Percentiles rank a stretch among this genome's conserved stretches.
phyloP scores from a whole-genome alignment of 768 basidiomycete genomes.

The Hygrophorus russula region DNA sequence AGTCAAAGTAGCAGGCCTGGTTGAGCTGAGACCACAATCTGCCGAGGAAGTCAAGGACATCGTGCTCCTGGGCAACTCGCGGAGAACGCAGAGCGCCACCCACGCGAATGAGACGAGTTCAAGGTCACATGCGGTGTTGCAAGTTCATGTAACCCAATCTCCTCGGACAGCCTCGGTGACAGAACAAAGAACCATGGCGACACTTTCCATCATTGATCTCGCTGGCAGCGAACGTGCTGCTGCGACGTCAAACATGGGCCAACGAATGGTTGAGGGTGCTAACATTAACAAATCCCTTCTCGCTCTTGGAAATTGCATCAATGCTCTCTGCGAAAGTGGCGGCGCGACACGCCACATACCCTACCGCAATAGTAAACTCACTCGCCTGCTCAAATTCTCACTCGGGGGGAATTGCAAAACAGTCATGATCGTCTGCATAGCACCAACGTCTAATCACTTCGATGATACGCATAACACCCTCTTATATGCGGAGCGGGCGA shows the following conservation, averaged over 20 bases:
- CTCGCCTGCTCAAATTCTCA: conserved; percentile 93
- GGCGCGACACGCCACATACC: conserved; percentile 84
- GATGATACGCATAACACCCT: conserved; percentile 99
- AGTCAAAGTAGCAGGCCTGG: conserved; percentile 82
- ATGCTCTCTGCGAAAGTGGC: conserved; percentile 92
- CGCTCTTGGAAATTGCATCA: conserved; percentile 96
- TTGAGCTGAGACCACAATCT: conserved; percentile 65
- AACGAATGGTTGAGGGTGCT: conserved; percentile 96
- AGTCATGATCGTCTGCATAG: conserved; percentile 97
- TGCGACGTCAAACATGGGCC: conserved; percentile 94
- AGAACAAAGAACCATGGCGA: conserved; percentile 76
- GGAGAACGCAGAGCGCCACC: conserved; percentile 87
- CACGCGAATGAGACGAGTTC: conserved; percentile 96
- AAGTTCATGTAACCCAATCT: conserved; percentile 85
- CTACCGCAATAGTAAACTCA: conserved; percentile 97
- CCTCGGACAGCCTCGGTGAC: conserved; percentile 79
- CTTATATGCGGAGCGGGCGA: conserved; percentile 93
- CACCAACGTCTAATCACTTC: conserved; percentile 90
- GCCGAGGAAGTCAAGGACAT: conserved; percentile 94
- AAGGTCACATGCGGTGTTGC: conserved; percentile 94
- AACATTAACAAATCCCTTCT: conserved; percentile 99
- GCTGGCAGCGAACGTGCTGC: conserved; percentile 96
- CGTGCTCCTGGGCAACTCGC: conserved; percentile 78
- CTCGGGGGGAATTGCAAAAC: conserved; percentile 99
- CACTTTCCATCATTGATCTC: conserved; percentile 94